Base-by-base conservation (phyloP, 192 early-diverging fungal species). In the Diversispora epigaea region DNA sequence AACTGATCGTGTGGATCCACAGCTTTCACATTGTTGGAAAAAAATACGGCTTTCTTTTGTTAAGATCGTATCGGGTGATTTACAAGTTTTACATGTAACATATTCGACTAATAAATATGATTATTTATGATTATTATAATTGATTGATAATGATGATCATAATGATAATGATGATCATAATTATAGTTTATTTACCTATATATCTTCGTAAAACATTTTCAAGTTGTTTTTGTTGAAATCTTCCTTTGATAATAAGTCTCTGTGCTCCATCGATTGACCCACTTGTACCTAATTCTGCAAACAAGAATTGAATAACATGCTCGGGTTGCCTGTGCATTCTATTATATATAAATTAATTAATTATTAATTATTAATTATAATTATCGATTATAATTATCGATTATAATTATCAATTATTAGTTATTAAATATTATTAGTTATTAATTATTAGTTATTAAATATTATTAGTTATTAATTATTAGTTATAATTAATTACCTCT, bases 11-110 rank as follows among this genome's bases (percentile, higher is more conserved):
- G 91, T 93, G 32, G 95, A 96, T 46, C 96, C 96, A 79, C 98
- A 99, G 62, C 91, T 87, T 84, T 97, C 95, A 84, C 98, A 99
- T 85, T 96, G 92, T 78, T 98, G 81, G 88, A 98, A 99, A 84
- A 90, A 94, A 74, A 99, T 83, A 78, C 96, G 90, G 83, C 95
- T 96, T 75, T 99, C 96, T 88, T 98, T 98, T 44, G 89, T 92
- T 79, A 99, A 78, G 11, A 94, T 87, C 21, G 98, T 98, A 66
- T 99, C 94, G 32, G 92, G 90, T 14, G 91, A 93, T 80, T 96
- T 97, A 89, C 98, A 99, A 32, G 95, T 97, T 87, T 99, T 99
- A 87, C 98, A 99, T 12, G 95, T 93, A 22, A 99, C 96, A 69
- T 99, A 99, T 81, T 99, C 96, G 61, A 91, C 92, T 91, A 57